phyloP scores from a whole-genome alignment of 2,329 filamentous ascomycete species.

The Fusarium tricinctum region DNA sequence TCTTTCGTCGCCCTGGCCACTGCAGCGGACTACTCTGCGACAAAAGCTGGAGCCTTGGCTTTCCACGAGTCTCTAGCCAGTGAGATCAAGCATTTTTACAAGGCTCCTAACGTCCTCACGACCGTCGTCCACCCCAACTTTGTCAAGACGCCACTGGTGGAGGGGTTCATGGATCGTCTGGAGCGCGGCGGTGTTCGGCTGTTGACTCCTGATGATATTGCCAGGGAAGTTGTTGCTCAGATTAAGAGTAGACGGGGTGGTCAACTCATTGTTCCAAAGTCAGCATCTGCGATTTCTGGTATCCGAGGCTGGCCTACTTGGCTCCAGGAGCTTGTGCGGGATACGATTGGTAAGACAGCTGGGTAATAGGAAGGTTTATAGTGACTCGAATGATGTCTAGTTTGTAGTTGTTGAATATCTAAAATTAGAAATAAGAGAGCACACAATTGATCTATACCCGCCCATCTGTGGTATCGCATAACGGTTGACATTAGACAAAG shows the following conservation, averaged over 20 bases:
- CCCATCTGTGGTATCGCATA: neutral
- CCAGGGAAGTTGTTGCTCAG: conserved; percentile 60
- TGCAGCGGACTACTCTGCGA: conserved; percentile 75
- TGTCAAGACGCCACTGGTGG: conserved; percentile 62
- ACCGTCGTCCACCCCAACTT: conserved; percentile 72
- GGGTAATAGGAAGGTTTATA: neutral
- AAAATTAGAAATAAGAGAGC: too few species aligned
- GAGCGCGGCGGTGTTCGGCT: conserved; percentile 50
- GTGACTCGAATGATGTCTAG: neutral
- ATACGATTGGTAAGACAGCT: conserved; percentile 44
- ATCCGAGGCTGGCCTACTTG: conserved; percentile 60
- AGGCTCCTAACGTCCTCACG: conserved; percentile 72
- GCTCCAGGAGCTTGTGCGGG: conserved; percentile 53
- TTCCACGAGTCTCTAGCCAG: conserved; percentile 75
- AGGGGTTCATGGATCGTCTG: conserved; percentile 51
- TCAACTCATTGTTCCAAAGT: conserved; percentile 61
- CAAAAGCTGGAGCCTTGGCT: conserved; percentile 74
- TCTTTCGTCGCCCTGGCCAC: conserved; percentile 71
- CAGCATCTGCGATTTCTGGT: conserved; percentile 43
- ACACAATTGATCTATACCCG: neutral
- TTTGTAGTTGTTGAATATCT: neutral
- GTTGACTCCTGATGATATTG: conserved; percentile 56
- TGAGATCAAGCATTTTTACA: conserved; percentile 71
- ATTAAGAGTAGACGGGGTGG: conserved; percentile 60
- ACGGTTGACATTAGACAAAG: too few species aligned